These are phyloP conservation scores for Cerioporus squamosus DNA, from an alignment of 1,284 basidiomycete species.

Conservation along the genomic window DNA sequence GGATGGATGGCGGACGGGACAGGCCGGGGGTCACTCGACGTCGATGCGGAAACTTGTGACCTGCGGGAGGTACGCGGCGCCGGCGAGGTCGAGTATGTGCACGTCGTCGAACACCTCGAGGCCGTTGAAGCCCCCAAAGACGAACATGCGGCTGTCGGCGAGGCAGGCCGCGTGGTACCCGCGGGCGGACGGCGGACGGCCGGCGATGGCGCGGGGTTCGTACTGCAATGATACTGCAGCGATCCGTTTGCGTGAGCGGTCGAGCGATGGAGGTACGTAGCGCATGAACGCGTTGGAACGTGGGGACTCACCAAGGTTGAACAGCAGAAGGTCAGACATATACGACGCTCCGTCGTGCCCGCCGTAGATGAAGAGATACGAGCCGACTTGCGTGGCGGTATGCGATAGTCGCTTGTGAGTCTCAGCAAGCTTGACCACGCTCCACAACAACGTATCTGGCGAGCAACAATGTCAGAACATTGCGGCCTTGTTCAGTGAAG, in stretches of 20 bases:
- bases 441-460: slow-evolving; percentile 78
- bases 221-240: slow-evolving; percentile 63
- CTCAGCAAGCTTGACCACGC: slow-evolving; percentile 56
- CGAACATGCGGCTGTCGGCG: slow-evolving; percentile 83
- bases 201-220: slow-evolving; percentile 64
- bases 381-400: slow-evolving; percentile 90
- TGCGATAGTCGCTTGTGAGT: slow-evolving; percentile 82
- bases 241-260: slow-evolving; percentile 1
- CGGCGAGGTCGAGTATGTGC: slow-evolving; percentile 83
- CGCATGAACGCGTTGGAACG: background rate
- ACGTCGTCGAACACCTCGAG: slow-evolving; percentile 84
- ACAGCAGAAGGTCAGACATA: slow-evolving; percentile 78
- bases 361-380: slow-evolving; percentile 88
- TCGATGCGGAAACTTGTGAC: slow-evolving; percentile 80
- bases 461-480: background rate
- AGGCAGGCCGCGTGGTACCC: slow-evolving; percentile 86
- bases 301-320: slow-evolving; percentile 77
- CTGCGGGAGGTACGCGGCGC: slow-evolving; percentile 90
- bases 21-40: slow-evolving; percentile 29
- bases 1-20: background rate
- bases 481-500: no score
- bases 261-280: background rate
- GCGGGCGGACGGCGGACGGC: slow-evolving; percentile 72
- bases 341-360: slow-evolving; percentile 87
- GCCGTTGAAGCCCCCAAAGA: slow-evolving; percentile 91